phyloP scores from a whole-genome alignment of 495 filamentous ascomycete genomes.

The Lasiosphaeria miniovina region DNA sequence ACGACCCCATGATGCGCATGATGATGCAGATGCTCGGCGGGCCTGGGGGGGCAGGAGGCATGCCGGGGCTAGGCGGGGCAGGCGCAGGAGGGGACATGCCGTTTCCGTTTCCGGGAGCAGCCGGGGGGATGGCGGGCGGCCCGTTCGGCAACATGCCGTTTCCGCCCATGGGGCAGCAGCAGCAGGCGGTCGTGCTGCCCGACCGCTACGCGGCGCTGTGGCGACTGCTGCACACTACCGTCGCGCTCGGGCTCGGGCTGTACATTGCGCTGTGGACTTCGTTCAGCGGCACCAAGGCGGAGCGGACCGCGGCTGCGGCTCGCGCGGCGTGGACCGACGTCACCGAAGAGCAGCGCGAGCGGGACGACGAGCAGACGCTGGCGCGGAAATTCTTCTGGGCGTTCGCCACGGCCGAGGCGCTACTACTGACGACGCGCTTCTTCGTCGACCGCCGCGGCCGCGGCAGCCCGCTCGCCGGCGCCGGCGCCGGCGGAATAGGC shows the following conservation, averaged over 20 bases:
- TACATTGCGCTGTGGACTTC: constrained; percentile 66
- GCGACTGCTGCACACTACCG: constrained; percentile 72
- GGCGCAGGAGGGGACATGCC: constrained; percentile 1
- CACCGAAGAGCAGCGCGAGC: constrained; percentile 19
- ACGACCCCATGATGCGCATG: constrained; percentile 34
- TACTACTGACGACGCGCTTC: constrained; percentile 65
- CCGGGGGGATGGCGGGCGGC: constrained; percentile 17
- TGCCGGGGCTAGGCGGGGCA: constrained; percentile 7
- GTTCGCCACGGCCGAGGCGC: constrained; percentile 76
- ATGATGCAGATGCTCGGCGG: constrained; percentile 34
- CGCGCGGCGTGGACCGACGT: constrained; percentile 12
- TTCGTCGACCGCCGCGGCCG: constrained; percentile 53
- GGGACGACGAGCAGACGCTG: constrained; percentile 15
- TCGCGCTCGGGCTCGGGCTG: constrained; percentile 65
- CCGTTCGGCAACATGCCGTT: constrained; percentile 10
- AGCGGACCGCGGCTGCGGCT: constrained; percentile 29
- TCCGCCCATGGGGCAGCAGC: constrained; percentile 36
- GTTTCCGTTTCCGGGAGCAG: constrained; percentile 14
- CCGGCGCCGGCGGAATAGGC: constrained; percentile 31
- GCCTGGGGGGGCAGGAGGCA: constrained; percentile 16
- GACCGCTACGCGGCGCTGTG: constrained; percentile 58
- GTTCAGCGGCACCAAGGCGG: constrained; percentile 57
- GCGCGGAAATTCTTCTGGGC: constrained; percentile 59
- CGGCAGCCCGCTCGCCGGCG: too few species aligned
- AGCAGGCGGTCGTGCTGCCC: constrained; percentile 29